A percentile compares a stretch with the other conserved stretches of the same genome.
Conservation (phyloP, 2,329 filamentous ascomycete genomes). For the Coleophoma cylindrospora region DNA sequence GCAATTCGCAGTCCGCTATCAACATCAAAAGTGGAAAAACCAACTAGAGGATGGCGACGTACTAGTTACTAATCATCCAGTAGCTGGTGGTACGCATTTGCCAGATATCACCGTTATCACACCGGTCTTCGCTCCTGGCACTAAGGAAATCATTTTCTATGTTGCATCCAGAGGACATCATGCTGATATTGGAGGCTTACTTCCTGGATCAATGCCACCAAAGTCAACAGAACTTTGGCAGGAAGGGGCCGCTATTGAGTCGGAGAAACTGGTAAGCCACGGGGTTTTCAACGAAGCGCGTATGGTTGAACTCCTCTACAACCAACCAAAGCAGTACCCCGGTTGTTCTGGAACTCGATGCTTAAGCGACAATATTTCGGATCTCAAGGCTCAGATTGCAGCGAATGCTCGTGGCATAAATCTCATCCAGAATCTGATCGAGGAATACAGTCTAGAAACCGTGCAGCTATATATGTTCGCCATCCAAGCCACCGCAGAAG, state of each 20-base stretch:
- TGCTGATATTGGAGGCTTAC: slow-evolving; percentile 76
- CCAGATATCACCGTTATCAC: slow-evolving; percentile 79
- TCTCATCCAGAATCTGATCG: slow-evolving; percentile 66
- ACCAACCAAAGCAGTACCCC: slow-evolving; percentile 66
- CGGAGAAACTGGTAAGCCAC: slow-evolving; percentile 64
- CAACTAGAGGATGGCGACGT: slow-evolving; percentile 73
- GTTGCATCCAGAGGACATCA: slow-evolving; percentile 76
- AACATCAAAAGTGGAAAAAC: slow-evolving; percentile 72
- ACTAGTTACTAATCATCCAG: slow-evolving; percentile 74
- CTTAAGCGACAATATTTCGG: slow-evolving; percentile 74
- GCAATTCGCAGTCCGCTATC: slow-evolving; percentile 63
- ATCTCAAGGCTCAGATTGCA: slow-evolving; percentile 77
- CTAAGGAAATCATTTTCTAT: slow-evolving; percentile 75
- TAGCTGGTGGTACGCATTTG: slow-evolving; percentile 74
- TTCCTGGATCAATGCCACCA: slow-evolving; percentile 76
- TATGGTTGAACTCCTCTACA: slow-evolving; percentile 64
- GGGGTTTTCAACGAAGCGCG: slow-evolving; percentile 72
- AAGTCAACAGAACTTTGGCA: slow-evolving; percentile 59
- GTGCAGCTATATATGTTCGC: slow-evolving; percentile 77
- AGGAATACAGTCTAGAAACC: slow-evolving; percentile 67
- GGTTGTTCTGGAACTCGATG: slow-evolving; percentile 73
- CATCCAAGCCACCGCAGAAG: slow-evolving; percentile 73
- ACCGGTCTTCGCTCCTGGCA: slow-evolving; percentile 61
- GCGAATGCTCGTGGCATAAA: slow-evolving; percentile 79
- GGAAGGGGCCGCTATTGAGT: slow-evolving; percentile 56